Base-by-base conservation (phyloP, 1,139 yeast species). In the Yarrowia galli region DNA sequence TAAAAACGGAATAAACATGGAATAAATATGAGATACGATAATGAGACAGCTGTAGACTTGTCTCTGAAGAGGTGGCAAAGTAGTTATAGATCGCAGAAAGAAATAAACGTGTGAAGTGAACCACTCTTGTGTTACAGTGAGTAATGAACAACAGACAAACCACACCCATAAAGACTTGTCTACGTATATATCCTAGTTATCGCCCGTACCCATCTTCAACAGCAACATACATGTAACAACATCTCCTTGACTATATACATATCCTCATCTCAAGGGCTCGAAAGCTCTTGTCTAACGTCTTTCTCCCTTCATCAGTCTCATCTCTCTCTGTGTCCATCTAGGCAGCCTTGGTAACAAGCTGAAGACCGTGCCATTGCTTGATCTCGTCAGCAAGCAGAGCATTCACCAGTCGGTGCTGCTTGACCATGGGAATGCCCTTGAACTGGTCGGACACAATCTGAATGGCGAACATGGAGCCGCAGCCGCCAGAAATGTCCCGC, bases 401-500 rank as follows among this genome's bases (percentile, higher is more conserved):
- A 78, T 95, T 95, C 28, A 95, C 98, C 74, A 93, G 78, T 71
- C 97, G 84, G 76, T 95, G 99, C 78, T 95, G 99, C 76, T 92
- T 92, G 71, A 95, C 84, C 87, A 91, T 91, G 2, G 91, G 82
- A 56, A 91, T 76, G 0, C 97, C 97, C 73, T 89, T 87, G 79
- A 95, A 95, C 74, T 86, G 81, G 1, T 81, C 82, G 69, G 97
- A 89, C 51, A 88, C 90, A 25, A 96, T 85, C 70, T 84, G 81
- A 67, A 95, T 95, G 60, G 97, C 92, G 79, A 92, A 96, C 98
- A 95, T 95, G 3, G 98, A 92, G 0, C 99, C 99, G 80, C 99
- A 96, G 0, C 99, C 99, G 8, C 92, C 98, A 32, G 96, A 88
- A 6, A 93, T 88, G 76, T 95, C 99, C 71, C 83, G 82, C 12